Percentiles rank a stretch among this genome's conserved stretches.
phyloP scores from a whole-genome alignment of 108 stramenopile genomes.

The Cylindrotheca closterium region DNA sequence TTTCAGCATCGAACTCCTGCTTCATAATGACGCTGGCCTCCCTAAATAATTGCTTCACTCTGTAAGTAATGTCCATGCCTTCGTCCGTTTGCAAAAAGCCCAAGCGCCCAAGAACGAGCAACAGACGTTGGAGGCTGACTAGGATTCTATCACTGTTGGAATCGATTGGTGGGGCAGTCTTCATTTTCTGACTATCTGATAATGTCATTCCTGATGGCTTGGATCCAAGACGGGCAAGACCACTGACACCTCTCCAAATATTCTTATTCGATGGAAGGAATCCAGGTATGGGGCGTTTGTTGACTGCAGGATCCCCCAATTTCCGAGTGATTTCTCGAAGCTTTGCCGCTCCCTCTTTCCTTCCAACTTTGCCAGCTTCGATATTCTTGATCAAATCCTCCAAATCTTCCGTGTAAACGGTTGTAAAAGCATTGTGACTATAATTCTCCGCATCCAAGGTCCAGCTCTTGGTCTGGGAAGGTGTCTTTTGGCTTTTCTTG shows the following conservation, averaged over 20 bases:
- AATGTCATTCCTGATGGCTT: conserved; percentile 62
- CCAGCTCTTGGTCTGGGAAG: conserved; percentile 38
- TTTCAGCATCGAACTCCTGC: conserved; percentile 21
- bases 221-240: conserved; percentile 65
- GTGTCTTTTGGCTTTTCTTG: conserved; percentile 29
- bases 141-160: conserved; percentile 53
- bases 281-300: conserved; percentile 74
- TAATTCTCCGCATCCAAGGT: conserved; percentile 37
- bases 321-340: conserved; percentile 35
- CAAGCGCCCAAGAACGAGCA: conserved; percentile 41
- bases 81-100: conserved; percentile 26
- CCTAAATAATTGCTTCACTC: conserved; percentile 46
- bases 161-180: conserved; percentile 53
- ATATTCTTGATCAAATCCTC: conserved; percentile 56
- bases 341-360: conserved; percentile 47
- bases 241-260: conserved; percentile 66
- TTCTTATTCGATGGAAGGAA: conserved; percentile 73
- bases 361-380: conserved; percentile 38
- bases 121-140: conserved; percentile 71
- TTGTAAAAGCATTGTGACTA: conserved; percentile 58
- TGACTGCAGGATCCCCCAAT: conserved; percentile 54
- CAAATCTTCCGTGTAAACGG: conserved; percentile 69
- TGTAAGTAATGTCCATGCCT: conserved; percentile 21
- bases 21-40: conserved; percentile 36
- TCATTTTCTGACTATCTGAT: conserved; percentile 69